phyloP scores from a whole-genome alignment of 2,329 filamentous ascomycete species.

The Helminthosporium solani region DNA sequence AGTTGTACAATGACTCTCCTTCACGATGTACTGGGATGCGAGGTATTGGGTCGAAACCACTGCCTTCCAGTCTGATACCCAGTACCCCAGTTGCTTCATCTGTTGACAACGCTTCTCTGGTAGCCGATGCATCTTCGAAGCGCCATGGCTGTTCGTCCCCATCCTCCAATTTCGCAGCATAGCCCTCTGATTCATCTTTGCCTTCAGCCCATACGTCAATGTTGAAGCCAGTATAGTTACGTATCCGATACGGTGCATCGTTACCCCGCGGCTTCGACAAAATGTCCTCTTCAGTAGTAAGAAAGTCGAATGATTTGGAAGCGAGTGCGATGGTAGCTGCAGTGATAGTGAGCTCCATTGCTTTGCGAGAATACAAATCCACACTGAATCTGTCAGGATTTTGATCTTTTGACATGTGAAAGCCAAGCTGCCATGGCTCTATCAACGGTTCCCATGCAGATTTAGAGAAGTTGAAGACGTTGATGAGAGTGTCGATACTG shows the following conservation, averaged over 20 bases:
- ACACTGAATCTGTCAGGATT: constrained; percentile 75
- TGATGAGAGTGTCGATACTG: constrained; percentile 89
- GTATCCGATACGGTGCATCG: constrained; percentile 89
- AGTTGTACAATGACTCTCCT: constrained; percentile 84
- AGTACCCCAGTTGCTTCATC: constrained; percentile 80
- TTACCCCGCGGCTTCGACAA: constrained; percentile 88
- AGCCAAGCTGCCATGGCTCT: constrained; percentile 93
- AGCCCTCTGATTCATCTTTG: constrained; percentile 67
- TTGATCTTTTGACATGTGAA: constrained; percentile 79
- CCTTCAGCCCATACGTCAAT: constrained; percentile 75
- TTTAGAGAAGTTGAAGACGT: constrained; percentile 98
- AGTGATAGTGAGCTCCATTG: constrained; percentile 87
- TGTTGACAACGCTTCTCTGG: constrained; percentile 86
- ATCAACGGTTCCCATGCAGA: constrained; percentile 96
- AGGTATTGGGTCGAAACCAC: constrained; percentile 87
- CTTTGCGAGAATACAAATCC: constrained; percentile 84
- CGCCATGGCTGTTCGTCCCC: constrained; percentile 93
- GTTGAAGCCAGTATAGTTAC: constrained; percentile 94
- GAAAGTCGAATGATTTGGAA: constrained; percentile 89
- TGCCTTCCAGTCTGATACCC: constrained; percentile 82
- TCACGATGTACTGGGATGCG: constrained; percentile 91
- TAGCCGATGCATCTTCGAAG: constrained; percentile 95
- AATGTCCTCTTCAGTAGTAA: constrained; percentile 85
- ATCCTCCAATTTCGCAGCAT: constrained; percentile 76
- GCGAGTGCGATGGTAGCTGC: constrained; percentile 90